Evolutionary conservation across 495 filamentous ascomycete species (phyloP).

Genomic region (Penicillium paxilli): DNA sequence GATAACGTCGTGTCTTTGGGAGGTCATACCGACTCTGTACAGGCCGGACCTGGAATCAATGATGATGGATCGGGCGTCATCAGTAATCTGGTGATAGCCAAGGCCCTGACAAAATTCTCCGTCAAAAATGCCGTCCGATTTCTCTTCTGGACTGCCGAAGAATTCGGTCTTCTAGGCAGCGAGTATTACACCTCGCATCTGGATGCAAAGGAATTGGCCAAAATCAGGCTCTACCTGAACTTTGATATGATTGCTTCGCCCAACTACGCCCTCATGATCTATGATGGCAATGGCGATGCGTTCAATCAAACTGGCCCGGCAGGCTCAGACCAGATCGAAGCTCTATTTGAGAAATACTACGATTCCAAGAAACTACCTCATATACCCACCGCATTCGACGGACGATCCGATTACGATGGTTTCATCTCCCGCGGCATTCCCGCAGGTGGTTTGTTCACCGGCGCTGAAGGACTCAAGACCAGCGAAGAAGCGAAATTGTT

Average conservation of each 20-base stretch:
- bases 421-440: conserved; percentile 66
- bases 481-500: conserved; percentile 54
- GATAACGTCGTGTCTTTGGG: conserved; percentile 64
- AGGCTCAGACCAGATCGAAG: conserved; percentile 63
- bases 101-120: conserved; percentile 55
- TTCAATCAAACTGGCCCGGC: conserved; percentile 63
- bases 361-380: conserved; percentile 35
- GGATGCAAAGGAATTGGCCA: conserved; percentile 46
- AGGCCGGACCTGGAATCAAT: conserved; percentile 63
- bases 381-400: conserved; percentile 57
- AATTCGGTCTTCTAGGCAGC: conserved; percentile 65
- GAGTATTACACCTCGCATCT: conserved; percentile 57
- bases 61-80: conserved; percentile 68
- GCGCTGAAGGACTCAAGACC: conserved; percentile 68
- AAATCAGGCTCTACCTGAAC: conserved; percentile 70
- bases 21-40: conserved; percentile 69
- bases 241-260: conserved; percentile 79
- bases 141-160: conserved; percentile 68
- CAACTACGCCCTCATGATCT: conserved; percentile 67
- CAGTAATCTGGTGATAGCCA: conserved; percentile 63
- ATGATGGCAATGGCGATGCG: conserved; percentile 66
- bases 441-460: conserved; percentile 66
- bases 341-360: conserved; percentile 63
- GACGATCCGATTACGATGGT: conserved; percentile 67
- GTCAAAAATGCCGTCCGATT: conserved; percentile 70